Conservation (phyloP, 495 filamentous ascomycete species). For the Astrocystis sublimbata region DNA sequence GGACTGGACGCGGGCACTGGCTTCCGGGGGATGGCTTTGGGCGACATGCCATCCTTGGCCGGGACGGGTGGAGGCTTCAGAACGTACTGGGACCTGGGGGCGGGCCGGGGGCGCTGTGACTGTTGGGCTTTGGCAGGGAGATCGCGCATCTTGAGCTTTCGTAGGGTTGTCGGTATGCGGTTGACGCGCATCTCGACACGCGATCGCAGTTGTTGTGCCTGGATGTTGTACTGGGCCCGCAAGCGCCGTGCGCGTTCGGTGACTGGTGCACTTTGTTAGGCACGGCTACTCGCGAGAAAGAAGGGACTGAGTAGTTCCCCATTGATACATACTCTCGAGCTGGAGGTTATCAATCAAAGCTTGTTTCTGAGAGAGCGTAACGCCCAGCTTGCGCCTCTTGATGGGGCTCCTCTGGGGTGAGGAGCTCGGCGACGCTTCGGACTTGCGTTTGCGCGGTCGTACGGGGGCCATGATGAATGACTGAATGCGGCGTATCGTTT, state of each 20-base stretch:
- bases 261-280: constrained; percentile 55
- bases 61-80: constrained; percentile 30
- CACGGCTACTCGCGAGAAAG: not conserved
- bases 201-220: constrained; percentile 78
- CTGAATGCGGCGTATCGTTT: constrained; percentile 12
- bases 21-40: constrained; percentile 29
- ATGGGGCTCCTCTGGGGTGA: constrained; percentile 55
- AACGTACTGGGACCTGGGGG: constrained; percentile 28
- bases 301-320: no score
- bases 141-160: constrained; percentile 82
- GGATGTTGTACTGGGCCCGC: constrained; percentile 84
- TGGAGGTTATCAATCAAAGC: constrained; percentile 90
- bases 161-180: constrained; percentile 78
- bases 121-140: constrained; percentile 55
- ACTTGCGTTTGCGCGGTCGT: constrained; percentile 61
- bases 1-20: constrained; percentile 29
- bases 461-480: constrained; percentile 52
- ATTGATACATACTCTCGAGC: constrained; percentile 73
- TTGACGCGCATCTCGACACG: constrained; percentile 95
- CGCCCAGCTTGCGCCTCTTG: constrained; percentile 59
- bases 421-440: constrained; percentile 45
- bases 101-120: constrained; percentile 21
- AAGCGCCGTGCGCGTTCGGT: constrained; percentile 90
- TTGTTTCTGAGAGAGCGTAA: constrained; percentile 81
- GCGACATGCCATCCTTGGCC: constrained; percentile 28